A percentile compares a stretch with the other conserved stretches of the same genome.
These are phyloP conservation scores for Sporisorium scitamineum DNA, from an alignment of 1,284 basidiomycete species.

Conservation along the genomic window DNA sequence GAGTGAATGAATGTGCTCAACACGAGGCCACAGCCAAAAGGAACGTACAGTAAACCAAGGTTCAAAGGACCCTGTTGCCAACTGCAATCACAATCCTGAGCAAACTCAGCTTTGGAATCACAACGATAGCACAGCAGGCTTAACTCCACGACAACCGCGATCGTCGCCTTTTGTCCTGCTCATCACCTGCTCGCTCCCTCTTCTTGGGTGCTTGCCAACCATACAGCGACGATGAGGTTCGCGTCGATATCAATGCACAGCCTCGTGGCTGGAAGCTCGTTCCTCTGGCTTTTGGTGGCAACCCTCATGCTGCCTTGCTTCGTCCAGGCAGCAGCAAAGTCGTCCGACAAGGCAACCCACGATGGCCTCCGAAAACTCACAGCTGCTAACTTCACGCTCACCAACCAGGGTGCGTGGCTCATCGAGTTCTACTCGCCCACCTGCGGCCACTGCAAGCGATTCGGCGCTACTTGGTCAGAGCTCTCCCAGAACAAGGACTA, in stretches of 20 bases:
- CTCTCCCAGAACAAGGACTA: conserved; percentile 75
- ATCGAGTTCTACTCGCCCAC: conserved; percentile 74
- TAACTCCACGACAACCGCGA: background rate
- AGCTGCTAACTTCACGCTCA: conserved; percentile 57
- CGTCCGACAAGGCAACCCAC: conserved; percentile 40
- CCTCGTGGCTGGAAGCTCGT: conserved; percentile 5
- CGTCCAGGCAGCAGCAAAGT: conserved; percentile 15
- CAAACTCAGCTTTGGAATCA: background rate
- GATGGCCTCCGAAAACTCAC: conserved; percentile 55
- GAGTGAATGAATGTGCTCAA: background rate
- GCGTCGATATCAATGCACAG: conserved; percentile 23
- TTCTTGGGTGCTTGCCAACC: background rate
- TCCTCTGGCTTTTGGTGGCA: conserved; percentile 12
- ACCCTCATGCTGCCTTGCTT: conserved; percentile 9
- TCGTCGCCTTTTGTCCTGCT: background rate
- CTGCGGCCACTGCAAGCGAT: conserved; percentile 81
- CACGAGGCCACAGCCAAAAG: background rate
- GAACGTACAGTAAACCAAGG: too few relatives aligned
- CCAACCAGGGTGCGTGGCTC: conserved; percentile 60
- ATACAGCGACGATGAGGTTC: conserved; percentile 20
- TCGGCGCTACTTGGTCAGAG: conserved; percentile 85
- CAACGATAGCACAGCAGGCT: background rate
- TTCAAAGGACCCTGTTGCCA: background rate
- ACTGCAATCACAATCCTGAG: background rate
- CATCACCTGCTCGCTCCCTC: background rate